Conservation (phyloP, 2,329 filamentous ascomycete genomes). For the Claviceps sp. region DNA sequence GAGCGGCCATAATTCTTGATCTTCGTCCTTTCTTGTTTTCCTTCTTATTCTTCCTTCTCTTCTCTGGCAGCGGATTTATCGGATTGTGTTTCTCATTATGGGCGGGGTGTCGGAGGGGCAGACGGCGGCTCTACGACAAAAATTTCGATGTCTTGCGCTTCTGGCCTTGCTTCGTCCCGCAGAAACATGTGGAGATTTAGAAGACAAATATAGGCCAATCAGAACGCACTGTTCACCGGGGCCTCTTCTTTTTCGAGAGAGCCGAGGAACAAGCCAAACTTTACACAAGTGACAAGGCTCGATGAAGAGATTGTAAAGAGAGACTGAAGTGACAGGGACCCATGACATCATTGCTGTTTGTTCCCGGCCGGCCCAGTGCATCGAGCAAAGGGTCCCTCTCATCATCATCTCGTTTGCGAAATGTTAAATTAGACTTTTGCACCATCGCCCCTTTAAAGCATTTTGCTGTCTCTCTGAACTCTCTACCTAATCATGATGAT, state of each 20-base stretch:
- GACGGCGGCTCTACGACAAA: slow-evolving; percentile 11
- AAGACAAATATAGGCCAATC: background rate
- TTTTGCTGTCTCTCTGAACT: background rate
- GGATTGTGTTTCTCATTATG: slow-evolving; percentile 1
- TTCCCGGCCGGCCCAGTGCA: background rate
- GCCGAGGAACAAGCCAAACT: background rate
- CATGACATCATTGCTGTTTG: slow-evolving; percentile 3
- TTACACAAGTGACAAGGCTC: background rate
- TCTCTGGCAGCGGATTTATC: slow-evolving; percentile 1
- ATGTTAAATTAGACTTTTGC: background rate
- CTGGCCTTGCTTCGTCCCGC: background rate
- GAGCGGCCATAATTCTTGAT: slow-evolving; percentile 15
- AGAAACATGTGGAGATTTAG: background rate
- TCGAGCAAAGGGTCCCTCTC: background rate
- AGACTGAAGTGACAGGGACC: background rate
- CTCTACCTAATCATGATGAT: background rate
- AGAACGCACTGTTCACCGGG: background rate
- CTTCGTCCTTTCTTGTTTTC: slow-evolving; percentile 3
- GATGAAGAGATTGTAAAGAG: background rate
- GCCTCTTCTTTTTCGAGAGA: background rate
- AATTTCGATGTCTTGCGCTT: slow-evolving; percentile 8
- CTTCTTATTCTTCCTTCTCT: slow-evolving; percentile 3
- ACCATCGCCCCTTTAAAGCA: background rate
- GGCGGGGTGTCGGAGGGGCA: slow-evolving; percentile 20
- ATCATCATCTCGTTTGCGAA: background rate